Evolutionary conservation across 495 filamentous ascomycete genomes (phyloP).

Genomic region (Coniosporium apollinis): DNA sequence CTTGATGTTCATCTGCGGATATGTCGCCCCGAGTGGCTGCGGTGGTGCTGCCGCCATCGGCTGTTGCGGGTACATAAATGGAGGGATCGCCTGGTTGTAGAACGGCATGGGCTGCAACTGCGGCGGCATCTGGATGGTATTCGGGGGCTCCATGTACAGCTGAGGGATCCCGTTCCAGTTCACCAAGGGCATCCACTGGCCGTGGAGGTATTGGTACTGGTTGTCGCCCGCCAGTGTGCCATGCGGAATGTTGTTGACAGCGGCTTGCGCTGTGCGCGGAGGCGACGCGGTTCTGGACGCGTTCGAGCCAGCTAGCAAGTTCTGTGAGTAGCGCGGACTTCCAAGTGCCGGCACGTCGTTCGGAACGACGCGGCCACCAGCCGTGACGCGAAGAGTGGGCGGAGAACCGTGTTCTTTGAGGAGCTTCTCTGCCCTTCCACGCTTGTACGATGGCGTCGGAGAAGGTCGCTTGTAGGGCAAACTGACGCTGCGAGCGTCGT

Average conservation of each 20-base stretch:
- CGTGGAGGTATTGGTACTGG: slow-evolving; percentile 13
- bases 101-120: no score
- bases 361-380: slow-evolving; percentile 46
- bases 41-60: background rate
- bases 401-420: slow-evolving; percentile 44
- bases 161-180: slow-evolving; percentile 9
- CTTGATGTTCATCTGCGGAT: no score
- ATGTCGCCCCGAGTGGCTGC: background rate
- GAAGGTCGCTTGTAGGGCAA: no score
- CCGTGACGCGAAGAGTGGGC: slow-evolving; percentile 43
- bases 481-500: no score
- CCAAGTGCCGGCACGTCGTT: slow-evolving; percentile 22
- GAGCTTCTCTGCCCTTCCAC: slow-evolving; percentile 25
- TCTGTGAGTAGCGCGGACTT: slow-evolving; percentile 17
- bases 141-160: slow-evolving; percentile 13
- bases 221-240: slow-evolving; percentile 11
- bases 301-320: no score
- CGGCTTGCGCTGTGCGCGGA: background rate
- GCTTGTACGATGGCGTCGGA: slow-evolving; percentile 24
- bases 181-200: slow-evolving; percentile 10
- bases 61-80: background rate
- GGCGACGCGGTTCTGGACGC: no score
- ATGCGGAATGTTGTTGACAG: slow-evolving; percentile 6
- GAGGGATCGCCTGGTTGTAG: slow-evolving; percentile 1
- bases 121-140: no score